Conservation (phyloP, 2,329 filamentous ascomycete genomes). For the Aspergillus tamarii region DNA sequence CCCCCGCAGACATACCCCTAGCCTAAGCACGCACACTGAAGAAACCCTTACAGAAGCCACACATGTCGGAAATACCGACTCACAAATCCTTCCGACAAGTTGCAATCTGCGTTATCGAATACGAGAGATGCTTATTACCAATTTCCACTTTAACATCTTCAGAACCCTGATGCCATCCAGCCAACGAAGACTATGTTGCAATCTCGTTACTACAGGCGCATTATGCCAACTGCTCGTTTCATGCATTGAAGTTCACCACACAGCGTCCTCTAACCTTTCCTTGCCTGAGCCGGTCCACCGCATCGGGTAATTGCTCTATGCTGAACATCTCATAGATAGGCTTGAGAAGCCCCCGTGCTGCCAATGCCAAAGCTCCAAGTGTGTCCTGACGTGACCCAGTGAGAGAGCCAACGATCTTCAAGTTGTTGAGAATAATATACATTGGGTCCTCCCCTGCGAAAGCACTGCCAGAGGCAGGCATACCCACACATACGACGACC, state of each 20-base stretch:
- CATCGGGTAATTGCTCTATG: neutral
- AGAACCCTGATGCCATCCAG: too few relatives aligned
- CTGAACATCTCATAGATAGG: neutral
- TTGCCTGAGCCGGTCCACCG: neutral
- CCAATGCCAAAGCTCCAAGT: neutral
- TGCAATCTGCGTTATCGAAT: too few relatives aligned
- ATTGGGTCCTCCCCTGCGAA: neutral
- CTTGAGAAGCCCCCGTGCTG: neutral
- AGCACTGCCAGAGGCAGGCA: neutral
- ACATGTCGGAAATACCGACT: too few relatives aligned
- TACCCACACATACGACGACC: neutral
- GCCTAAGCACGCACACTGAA: too few relatives aligned
- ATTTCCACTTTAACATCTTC: too few relatives aligned
- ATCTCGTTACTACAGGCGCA: too few relatives aligned
- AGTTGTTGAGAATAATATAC: neutral
- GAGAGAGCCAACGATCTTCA: neutral
- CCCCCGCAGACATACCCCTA: too few relatives aligned
- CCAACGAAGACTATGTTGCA: too few relatives aligned
- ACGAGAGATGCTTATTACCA: too few relatives aligned
- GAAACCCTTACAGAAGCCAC: too few relatives aligned
- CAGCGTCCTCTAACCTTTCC: neutral
- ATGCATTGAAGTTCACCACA: neutral
- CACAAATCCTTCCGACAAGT: too few relatives aligned
- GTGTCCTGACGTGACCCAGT: neutral
- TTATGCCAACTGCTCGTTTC: neutral